Conservation (phyloP, 805 yeast species). For the Cyberlindnera mycetangii region DNA sequence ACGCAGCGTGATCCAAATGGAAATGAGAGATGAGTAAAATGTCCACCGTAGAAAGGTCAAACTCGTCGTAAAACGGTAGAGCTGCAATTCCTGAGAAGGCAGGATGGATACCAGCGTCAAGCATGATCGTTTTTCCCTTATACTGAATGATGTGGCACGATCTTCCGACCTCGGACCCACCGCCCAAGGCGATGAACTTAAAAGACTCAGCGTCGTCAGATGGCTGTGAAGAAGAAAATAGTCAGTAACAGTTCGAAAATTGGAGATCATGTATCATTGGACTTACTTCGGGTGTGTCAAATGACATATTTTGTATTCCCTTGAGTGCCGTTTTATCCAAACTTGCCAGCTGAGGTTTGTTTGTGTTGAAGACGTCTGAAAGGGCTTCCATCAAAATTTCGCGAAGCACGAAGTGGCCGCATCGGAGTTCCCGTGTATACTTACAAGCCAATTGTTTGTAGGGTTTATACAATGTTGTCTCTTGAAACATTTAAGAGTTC, state of each 20-base stretch:
- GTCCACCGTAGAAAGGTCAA: slow-evolving; percentile 84
- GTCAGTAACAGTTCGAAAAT: slow-evolving; percentile 1
- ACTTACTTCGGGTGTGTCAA: slow-evolving; percentile 6
- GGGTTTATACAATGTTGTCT: no score
- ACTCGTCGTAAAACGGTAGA: slow-evolving; percentile 93
- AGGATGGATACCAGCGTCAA: slow-evolving; percentile 98
- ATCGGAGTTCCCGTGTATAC: background rate
- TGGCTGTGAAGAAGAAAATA: background rate
- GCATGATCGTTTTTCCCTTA: slow-evolving; percentile 92
- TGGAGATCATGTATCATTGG: background rate
- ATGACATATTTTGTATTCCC: slow-evolving; percentile 3
- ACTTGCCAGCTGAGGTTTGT: background rate
- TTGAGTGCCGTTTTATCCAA: background rate
- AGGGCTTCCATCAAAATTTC: slow-evolving; percentile 1
- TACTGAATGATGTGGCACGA: slow-evolving; percentile 91
- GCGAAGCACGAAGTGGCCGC: background rate
- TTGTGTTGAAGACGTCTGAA: background rate
- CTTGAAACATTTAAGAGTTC: no score
- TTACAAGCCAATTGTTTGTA: no score
- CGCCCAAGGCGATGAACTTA: slow-evolving; percentile 88
- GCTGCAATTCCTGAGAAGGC: slow-evolving; percentile 88
- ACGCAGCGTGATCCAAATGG: slow-evolving; percentile 97
- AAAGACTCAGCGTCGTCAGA: slow-evolving; percentile 34
- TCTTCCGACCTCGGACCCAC: slow-evolving; percentile 97
- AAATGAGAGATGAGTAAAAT: slow-evolving; percentile 87